Evolutionary conservation across 768 basidiomycete genomes (phyloP), one percentile per base, ranked within the genome.

Genomic region (Boletus patriciae): DNA sequence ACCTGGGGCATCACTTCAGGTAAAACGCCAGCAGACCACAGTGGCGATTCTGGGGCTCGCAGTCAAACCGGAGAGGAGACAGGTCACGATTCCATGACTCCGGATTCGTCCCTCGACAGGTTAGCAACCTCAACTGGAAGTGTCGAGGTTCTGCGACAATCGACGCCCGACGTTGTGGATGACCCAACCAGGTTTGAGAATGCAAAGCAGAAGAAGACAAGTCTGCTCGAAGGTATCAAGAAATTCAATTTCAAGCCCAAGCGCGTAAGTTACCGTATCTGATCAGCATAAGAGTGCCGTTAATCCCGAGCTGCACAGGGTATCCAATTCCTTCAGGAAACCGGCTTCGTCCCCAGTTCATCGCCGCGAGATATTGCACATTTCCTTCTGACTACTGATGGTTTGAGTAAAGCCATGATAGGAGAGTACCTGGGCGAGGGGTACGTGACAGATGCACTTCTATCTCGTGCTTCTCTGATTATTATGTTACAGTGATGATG

Each of bases 201-300:
- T 58, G 97, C 94, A 12, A 98, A 97, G 71, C 91, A 94, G 75
- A 89, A 92, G 75, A 99, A 99, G 76, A 98, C 92, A 34, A 95
- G 90, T 0, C 72, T 98, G 29, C 75, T 94, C 38, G 96, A 98
- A 69, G 97, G 97, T 27, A 90, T 98, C 73, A 94, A 90, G 73
- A 94, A 93, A 73, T 99, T 99, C 74, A 98, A 98, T 70, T 94
- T 88, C 79, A 98, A 97, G 74, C 95, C 96, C n/a, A 98, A 98
- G 74, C 83, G 87, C 63, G 94, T 95, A 66, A 45, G 87, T 73
- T 36, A 38, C 37, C 8, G 27, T 15, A 27, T 7, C 38, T 69
- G 27, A 50, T 16, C 19, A n/a, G 38, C 23, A 34, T 37, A 31
- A 36, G 19, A 19, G 10, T 33, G 10, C 23, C 18, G 27, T 18